phyloP scores from a whole-genome alignment of 768 basidiomycete genomes.

The Mycena maculata region DNA sequence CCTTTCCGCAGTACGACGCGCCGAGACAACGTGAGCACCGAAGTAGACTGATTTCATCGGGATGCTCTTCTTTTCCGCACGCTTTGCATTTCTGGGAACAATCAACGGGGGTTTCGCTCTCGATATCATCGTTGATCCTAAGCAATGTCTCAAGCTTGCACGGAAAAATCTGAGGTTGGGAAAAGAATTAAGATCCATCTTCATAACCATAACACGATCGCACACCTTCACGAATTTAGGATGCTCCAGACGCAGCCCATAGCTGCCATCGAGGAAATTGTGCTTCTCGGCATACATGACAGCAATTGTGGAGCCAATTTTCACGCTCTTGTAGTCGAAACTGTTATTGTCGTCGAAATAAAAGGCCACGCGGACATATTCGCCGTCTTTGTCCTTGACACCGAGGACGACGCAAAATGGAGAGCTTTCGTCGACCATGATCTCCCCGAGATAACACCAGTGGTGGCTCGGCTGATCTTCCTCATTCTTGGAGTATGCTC shows the following conservation, averaged over 20 bases:
- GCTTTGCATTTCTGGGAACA: constrained; percentile 21
- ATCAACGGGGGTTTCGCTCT: constrained; percentile 19
- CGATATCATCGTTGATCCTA: constrained; percentile 32
- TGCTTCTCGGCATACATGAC: constrained; percentile 31
- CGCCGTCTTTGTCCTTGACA: constrained; percentile 13
- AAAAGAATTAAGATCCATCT: too few relatives aligned
- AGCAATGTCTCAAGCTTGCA: constrained; percentile 29
- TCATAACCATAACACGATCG: not conserved
- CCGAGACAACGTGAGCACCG: constrained; percentile 31
- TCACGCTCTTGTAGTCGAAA: constrained; percentile 15
- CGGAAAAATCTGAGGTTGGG: constrained; percentile 23
- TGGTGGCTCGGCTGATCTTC: constrained; percentile 13
- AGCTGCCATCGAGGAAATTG: constrained; percentile 2
- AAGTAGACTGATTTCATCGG: constrained; percentile 8
- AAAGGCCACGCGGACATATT: not conserved
- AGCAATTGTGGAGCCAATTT: constrained; percentile 27
- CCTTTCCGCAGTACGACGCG: constrained; percentile 29
- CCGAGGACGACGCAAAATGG: constrained; percentile 9
- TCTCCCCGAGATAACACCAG: constrained; percentile 34
- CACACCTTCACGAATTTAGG: constrained; percentile 34
- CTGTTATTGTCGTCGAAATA: constrained; percentile 15
- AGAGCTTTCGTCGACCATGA: not conserved
- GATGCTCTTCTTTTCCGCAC: constrained; percentile 30
- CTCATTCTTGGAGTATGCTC: constrained; percentile 8
- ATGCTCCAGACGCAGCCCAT: constrained; percentile 27